Evolutionary conservation across 73 alveolate genomes (phyloP).

Genomic region (Loxodes magnus): DNA sequence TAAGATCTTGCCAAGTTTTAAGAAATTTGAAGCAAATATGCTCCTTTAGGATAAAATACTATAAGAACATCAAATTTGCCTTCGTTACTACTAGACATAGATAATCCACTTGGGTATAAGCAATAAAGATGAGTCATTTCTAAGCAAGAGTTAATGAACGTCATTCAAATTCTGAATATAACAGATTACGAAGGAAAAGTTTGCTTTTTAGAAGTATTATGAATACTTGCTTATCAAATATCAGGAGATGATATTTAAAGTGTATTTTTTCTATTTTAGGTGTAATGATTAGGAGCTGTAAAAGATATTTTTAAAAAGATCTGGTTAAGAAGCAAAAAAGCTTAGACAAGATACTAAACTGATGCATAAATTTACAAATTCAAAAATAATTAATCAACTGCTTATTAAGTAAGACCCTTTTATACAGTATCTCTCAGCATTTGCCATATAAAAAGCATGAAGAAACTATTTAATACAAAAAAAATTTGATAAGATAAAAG

Average conservation of each 20-base stretch:
- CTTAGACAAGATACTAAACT: no score
- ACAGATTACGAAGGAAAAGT: slow-evolving; percentile 33
- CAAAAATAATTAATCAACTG: no score
- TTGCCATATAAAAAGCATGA: no score
- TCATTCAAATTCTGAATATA: slow-evolving; percentile 31
- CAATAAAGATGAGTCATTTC: slow-evolving; percentile 25
- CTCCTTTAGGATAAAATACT: slow-evolving; percentile 33
- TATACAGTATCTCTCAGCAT: no score
- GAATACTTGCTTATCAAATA: slow-evolving; percentile 33
- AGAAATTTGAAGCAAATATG: slow-evolving; percentile 27
- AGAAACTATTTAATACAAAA: no score
- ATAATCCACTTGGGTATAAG: slow-evolving; percentile 47
- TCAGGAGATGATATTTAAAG: slow-evolving; percentile 30
- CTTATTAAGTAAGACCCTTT: no score
- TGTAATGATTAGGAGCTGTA: no score
- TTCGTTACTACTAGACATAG: slow-evolving; percentile 14
- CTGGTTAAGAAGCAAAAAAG: no score
- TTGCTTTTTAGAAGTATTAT: slow-evolving; percentile 44
- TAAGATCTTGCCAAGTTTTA: slow-evolving; percentile 27
- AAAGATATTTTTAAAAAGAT: no score
- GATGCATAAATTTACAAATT: no score
- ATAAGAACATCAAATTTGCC: slow-evolving; percentile 29
- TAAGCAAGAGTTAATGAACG: slow-evolving; percentile 15
- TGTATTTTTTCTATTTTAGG: no score
- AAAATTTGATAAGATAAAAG: no score